Evolutionary conservation across 768 basidiomycete genomes (phyloP).

Genomic region (Leccinum longicurvipes): DNA sequence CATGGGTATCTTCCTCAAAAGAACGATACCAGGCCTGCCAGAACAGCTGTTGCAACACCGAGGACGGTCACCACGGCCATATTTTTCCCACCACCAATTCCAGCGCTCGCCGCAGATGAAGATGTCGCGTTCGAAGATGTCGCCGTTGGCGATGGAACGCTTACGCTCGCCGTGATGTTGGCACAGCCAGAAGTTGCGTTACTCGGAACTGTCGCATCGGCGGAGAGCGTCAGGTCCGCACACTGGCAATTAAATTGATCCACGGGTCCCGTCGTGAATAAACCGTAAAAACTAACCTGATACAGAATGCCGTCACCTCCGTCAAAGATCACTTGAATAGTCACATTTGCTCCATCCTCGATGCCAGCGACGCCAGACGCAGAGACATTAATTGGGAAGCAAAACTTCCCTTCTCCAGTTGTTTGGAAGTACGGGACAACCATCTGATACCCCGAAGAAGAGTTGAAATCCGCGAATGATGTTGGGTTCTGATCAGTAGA

Average conservation of each 20-base stretch:
- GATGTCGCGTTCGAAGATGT: not conserved
- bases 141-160: slow-evolving; percentile 13
- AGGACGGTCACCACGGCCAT: not conserved
- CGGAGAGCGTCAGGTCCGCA: slow-evolving; percentile 71
- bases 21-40: slow-evolving; percentile 9
- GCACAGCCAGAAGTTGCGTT: slow-evolving; percentile 35
- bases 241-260: slow-evolving; percentile 45
- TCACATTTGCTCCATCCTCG: slow-evolving; percentile 65
- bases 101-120: not conserved
- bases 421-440: slow-evolving; percentile 49
- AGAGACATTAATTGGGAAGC: slow-evolving; percentile 64
- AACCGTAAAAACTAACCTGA: slow-evolving; percentile 43
- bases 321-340: slow-evolving; percentile 62
- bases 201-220: slow-evolving; percentile 46
- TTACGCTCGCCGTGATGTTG: slow-evolving; percentile 27
- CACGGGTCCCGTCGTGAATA: not conserved
- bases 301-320: slow-evolving; percentile 73
- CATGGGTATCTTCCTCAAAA: slow-evolving; percentile 8
- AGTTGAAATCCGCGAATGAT: slow-evolving; percentile 61
- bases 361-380: slow-evolving; percentile 47
- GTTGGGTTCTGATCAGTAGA: slow-evolving; percentile 57
- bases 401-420: slow-evolving; percentile 57
- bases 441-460: slow-evolving; percentile 32
- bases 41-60: slow-evolving; percentile 6
- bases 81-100: slow-evolving; percentile 16